These are phyloP conservation scores for Globisporangium irregulare DNA, from an alignment of 352 stramenopile genomes.

Conservation along the genomic window DNA sequence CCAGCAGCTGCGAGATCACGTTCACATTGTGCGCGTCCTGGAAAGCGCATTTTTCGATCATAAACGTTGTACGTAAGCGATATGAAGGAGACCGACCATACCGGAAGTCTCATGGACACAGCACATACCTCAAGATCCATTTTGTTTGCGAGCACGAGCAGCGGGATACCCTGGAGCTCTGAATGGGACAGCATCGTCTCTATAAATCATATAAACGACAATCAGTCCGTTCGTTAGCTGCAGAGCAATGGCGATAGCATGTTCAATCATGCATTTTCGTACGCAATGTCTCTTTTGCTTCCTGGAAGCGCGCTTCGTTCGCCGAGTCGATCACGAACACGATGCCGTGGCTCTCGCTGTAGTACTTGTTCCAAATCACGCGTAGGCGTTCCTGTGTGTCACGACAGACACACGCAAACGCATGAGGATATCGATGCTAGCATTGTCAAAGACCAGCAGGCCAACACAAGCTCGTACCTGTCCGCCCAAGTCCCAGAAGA, in stretches of 20 bases:
- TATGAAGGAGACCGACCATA: not conserved
- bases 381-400: conserved; percentile 68
- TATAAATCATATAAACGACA: conserved; percentile 18
- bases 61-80: not conserved
- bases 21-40: conserved; percentile 38
- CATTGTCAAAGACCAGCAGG: not conserved
- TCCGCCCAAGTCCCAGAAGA: conserved; percentile 92
- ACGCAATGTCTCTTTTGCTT: conserved; percentile 86
- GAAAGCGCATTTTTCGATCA: not conserved
- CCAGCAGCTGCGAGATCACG: conserved; percentile 41
- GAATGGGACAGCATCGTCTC: conserved; percentile 78
- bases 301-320: conserved; percentile 83
- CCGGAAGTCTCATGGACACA: not conserved
- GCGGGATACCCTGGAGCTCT: conserved; percentile 74
- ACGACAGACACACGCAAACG: not conserved
- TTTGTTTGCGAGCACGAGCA: conserved; percentile 91
- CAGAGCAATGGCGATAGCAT: not conserved
- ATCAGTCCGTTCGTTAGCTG: not conserved
- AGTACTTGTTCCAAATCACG: conserved; percentile 94
- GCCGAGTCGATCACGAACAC: conserved; percentile 91
- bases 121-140: conserved; percentile 68
- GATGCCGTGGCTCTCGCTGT: conserved; percentile 89
- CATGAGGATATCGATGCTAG: not conserved
- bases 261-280: conserved; percentile 9
- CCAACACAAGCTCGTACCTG: conserved; percentile 38